Evolutionary conservation across 169 alveolate genomes (phyloP), one percentile per base, ranked within the genome.

Genomic region (Plasmodium gaboni): DNA sequence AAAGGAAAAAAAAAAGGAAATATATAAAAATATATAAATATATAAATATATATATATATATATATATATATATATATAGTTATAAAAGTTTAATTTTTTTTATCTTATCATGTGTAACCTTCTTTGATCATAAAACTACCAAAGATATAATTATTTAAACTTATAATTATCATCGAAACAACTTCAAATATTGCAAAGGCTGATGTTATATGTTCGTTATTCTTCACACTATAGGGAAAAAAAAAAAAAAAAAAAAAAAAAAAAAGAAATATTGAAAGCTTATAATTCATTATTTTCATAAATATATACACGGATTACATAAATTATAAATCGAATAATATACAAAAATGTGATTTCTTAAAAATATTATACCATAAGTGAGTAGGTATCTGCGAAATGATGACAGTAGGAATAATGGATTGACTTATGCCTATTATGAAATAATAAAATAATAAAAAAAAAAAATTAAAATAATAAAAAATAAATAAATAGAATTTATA

Each of bases 111-210:
- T 15, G 9, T 15, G 12, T 55, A 24, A 76, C 89, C 89, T 76
- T 76, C 57, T 15, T 76, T 76, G 22, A 76, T 48, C 48, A 83
- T 26, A 15, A 68, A 83, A 83, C 61, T 68, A 46, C 91, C 91
- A 69, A 83, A 83, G 15, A 83, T n/a, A 72, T 83, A 83, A 57
- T 83, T 67, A 71, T 83, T 83, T 24, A 83, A 1, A 48, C 91
- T 83, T 32, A 83, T 69, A 60, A 83, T 83, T 17, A 83, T 19
- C 91, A 83, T 83, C 17, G 91, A 28, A 19, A 83, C 91, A 24
- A 83, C 28, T 60, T 83, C 91, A 61, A 83, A 83, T 55, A 83
- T n/a, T 17, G 91, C 91, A 53, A 83, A 83, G 72, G 91, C 91
- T 15, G 91, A 68, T 6, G 91, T 67, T 63, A 83, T 83, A 15